These are phyloP conservation scores for Orychophragmus violaceus DNA, from an alignment of 345 rosid genomes.

Conservation along the genomic window DNA sequence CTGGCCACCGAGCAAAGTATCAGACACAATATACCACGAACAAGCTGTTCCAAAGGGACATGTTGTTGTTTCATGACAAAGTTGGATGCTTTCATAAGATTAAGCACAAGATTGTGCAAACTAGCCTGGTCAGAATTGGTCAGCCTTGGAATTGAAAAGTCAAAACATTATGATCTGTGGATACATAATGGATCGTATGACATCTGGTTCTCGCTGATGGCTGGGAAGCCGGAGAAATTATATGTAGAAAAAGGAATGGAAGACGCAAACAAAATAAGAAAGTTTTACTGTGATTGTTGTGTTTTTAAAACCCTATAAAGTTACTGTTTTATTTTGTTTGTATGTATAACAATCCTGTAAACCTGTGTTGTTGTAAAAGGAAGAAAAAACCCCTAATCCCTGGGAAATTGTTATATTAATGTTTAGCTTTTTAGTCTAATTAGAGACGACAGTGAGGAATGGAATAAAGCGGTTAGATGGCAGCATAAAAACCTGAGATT, in stretches of 20 bases:
- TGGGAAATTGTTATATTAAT: not conserved
- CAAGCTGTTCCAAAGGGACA: conserved; percentile 22
- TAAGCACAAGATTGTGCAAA: conserved; percentile 26
- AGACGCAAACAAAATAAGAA: not conserved
- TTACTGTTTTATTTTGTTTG: not conserved
- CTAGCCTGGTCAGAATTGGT: conserved; percentile 18
- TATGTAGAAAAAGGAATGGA: conserved; percentile 5
- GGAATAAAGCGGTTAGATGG: too few relatives aligned
- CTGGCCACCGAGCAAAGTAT: conserved; percentile 76
- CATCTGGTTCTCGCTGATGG: conserved; percentile 7
- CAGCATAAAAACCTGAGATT: too few relatives aligned
- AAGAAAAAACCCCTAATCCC: not conserved
- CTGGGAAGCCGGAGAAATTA: not conserved
- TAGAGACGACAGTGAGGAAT: too few relatives aligned
- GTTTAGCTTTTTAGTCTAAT: not conserved
- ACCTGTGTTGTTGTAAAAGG: not conserved
- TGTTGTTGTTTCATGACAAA: conserved; percentile 49
- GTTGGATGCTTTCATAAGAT: conserved; percentile 10
- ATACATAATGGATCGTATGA: conserved; percentile 8
- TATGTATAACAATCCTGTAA: not conserved
- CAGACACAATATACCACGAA: conserved; percentile 49
- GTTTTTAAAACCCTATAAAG: too few relatives aligned
- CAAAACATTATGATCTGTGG: not conserved
- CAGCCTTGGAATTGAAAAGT: conserved; percentile 11
- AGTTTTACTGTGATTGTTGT: conserved; percentile 3